Evolutionary conservation across 768 basidiomycete species (phyloP).

Genomic region (Pisolithus sp.): DNA sequence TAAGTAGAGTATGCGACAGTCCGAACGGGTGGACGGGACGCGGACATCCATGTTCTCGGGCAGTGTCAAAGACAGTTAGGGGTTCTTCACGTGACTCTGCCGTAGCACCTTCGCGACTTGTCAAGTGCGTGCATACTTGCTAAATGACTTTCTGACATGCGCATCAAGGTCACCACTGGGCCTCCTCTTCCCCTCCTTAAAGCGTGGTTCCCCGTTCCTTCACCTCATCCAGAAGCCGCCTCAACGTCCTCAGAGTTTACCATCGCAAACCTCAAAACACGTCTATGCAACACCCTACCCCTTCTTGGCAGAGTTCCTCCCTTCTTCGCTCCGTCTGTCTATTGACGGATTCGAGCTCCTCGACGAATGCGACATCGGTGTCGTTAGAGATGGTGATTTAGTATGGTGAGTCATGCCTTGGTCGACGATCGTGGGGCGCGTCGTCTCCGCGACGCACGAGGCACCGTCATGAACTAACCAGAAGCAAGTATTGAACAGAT

Average conservation of each 20-base stretch:
- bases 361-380: slow-evolving; percentile 18
- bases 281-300: slow-evolving; percentile 13
- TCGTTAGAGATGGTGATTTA: slow-evolving; percentile 24
- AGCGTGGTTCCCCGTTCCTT: slow-evolving; percentile 44
- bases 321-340: slow-evolving; percentile 10
- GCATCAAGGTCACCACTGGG: slow-evolving; percentile 43
- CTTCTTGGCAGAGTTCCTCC: slow-evolving; percentile 3
- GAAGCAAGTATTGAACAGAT: slow-evolving; percentile 13
- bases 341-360: slow-evolving; percentile 26
- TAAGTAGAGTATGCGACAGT: too few species aligned
- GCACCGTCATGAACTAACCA: not conserved
- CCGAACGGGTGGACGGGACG: too few species aligned
- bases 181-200: slow-evolving; percentile 43
- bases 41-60: too few species aligned
- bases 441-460: too few species aligned
- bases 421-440: too few species aligned
- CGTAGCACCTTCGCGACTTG: too few species aligned
- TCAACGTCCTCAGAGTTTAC: not conserved
- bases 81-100: too few species aligned
- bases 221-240: not conserved
- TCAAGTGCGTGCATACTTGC: too few species aligned
- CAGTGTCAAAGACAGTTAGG: too few species aligned
- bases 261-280: slow-evolving; percentile 13
- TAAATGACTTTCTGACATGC: slow-evolving; percentile 28
- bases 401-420: slow-evolving; percentile 15